Conservation (phyloP, 2,329 filamentous ascomycete genomes). For the Taxawa tesnikishii region DNA sequence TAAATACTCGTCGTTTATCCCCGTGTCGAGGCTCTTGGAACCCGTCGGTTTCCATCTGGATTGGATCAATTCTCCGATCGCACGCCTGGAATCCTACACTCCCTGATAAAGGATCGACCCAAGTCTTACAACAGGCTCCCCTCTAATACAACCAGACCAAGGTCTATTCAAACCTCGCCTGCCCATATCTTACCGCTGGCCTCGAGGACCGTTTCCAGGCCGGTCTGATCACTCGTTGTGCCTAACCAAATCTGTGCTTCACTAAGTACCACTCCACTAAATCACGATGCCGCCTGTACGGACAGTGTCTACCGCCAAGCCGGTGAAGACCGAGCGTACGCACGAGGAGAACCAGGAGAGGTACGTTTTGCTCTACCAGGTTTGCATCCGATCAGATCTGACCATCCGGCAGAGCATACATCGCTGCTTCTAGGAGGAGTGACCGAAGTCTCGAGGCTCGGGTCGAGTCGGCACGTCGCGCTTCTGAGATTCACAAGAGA, state of each 20-base stretch:
- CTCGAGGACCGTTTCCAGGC: no score
- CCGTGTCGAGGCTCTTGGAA: no score
- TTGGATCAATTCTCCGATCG: no score
- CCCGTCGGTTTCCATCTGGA: no score
- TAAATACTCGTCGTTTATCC: no score
- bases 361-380: conserved; percentile 23
- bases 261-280: not conserved
- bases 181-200: not conserved
- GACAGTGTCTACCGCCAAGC: conserved; percentile 27
- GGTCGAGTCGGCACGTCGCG: conserved; percentile 73
- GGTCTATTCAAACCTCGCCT: not conserved
- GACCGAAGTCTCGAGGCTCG: conserved; percentile 81
- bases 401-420: conserved; percentile 57
- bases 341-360: conserved; percentile 73
- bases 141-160: not conserved
- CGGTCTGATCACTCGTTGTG: no score
- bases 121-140: no score
- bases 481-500: conserved; percentile 83
- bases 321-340: conserved; percentile 56
- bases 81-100: no score
- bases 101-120: no score
- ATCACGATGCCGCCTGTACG: conserved; percentile 19
- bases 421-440: conserved; percentile 76
- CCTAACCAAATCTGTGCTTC: no score
- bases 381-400: no score